Evolutionary conservation across 495 filamentous ascomycete genomes (phyloP).

Genomic region (Aspergillus egyptiacus): DNA sequence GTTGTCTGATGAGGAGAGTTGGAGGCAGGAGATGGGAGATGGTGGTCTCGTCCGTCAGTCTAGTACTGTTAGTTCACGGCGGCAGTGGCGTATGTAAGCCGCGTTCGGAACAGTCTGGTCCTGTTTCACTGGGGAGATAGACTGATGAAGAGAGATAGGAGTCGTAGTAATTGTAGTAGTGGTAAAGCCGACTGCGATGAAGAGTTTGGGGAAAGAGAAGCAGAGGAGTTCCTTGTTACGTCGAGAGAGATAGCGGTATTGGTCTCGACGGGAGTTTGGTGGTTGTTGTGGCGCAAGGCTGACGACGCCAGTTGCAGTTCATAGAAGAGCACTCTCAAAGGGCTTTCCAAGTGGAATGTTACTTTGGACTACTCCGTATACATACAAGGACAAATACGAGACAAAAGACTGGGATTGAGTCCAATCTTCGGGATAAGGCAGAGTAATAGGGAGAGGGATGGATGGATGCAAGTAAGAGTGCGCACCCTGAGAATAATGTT

Average conservation of each 20-base stretch:
- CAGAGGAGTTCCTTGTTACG: too few relatives aligned
- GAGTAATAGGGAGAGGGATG: not conserved
- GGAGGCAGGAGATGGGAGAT: not conserved
- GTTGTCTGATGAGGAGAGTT: not conserved
- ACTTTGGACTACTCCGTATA: too few relatives aligned
- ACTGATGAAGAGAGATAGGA: slow-evolving; percentile 2
- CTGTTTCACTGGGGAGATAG: not conserved
- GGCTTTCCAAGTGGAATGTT: not conserved
- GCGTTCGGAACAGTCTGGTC: slow-evolving; percentile 9
- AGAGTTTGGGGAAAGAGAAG: slow-evolving; percentile 5
- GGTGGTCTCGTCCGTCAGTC: slow-evolving; percentile 1
- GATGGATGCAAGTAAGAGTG: too few relatives aligned
- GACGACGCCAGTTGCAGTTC: slow-evolving; percentile 10
- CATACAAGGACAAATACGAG: too few relatives aligned
- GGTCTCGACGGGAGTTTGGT: slow-evolving; percentile 1
- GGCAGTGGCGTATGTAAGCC: slow-evolving; percentile 19
- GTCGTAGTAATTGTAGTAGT: too few relatives aligned
- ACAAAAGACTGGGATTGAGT: too few relatives aligned
- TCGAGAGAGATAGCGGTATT: not conserved
- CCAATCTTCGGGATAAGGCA: not conserved
- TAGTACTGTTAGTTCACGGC: slow-evolving; percentile 4
- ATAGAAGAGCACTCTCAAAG: slow-evolving; percentile 4
- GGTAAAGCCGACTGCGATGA: too few relatives aligned
- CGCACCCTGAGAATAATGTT: slow-evolving; percentile 6
- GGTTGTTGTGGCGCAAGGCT: slow-evolving; percentile 14